Evolutionary conservation across 148 eudicot species (phyloP).

Genomic region (Selenicereus undatus): DNA sequence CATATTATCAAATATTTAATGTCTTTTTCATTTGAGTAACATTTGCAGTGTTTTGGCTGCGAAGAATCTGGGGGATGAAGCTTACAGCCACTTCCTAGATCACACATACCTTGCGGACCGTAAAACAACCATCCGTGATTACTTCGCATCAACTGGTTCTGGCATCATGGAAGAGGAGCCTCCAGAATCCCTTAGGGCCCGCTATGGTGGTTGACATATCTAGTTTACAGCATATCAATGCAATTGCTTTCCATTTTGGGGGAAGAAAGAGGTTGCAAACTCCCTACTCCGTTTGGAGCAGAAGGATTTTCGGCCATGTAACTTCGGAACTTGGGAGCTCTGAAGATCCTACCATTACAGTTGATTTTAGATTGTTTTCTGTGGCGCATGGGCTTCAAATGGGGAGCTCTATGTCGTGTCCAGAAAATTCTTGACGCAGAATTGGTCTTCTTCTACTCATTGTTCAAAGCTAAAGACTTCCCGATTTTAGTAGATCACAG

Average conservation of each 20-base stretch:
- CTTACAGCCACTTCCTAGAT: constrained; percentile 74
- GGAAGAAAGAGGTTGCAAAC: not conserved
- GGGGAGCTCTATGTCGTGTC: too few species aligned
- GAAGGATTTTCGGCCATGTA: not conserved
- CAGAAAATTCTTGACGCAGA: not conserved
- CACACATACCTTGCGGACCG: constrained; percentile 88
- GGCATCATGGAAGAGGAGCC: constrained; percentile 99
- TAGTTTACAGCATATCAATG: too few species aligned
- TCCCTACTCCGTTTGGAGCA: not conserved
- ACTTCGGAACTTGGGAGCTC: not conserved
- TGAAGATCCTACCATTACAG: not conserved
- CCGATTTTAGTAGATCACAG: too few species aligned
- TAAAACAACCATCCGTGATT: constrained; percentile 72
- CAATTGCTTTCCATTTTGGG: not conserved
- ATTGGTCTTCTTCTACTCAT: not conserved
- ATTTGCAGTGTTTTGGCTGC: constrained; percentile 84
- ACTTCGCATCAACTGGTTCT: constrained; percentile 67
- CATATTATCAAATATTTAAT: not conserved
- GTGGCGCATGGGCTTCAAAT: not conserved
- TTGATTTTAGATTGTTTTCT: not conserved
- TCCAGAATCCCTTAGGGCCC: constrained; percentile 59
- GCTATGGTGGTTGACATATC: constrained; percentile 64
- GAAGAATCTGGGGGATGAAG: constrained; percentile 67
- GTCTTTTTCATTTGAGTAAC: not conserved
- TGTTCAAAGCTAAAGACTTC: not conserved